Conservation (phyloP, 164 flowering plant genomes). For the Stephania yunnanensis region DNA sequence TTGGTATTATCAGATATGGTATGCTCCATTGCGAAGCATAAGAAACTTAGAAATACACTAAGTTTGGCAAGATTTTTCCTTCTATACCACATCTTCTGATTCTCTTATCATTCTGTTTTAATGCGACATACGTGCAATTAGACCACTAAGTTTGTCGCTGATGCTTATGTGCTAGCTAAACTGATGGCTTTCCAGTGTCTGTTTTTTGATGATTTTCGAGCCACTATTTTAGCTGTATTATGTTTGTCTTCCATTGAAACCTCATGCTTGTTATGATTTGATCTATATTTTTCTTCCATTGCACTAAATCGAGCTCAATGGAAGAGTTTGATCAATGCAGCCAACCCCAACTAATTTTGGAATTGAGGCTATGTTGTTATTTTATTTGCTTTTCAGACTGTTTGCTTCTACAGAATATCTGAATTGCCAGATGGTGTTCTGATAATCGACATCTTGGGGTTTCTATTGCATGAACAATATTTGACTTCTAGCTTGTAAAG, state of each 20-base stretch:
- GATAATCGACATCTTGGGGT: not conserved
- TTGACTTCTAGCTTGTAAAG: not conserved
- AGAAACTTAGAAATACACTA: not conserved
- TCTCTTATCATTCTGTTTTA: not conserved
- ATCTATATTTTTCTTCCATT: not conserved
- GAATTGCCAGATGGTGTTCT: not conserved
- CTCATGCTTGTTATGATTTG: not conserved
- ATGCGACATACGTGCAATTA: not conserved
- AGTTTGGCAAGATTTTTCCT: not conserved
- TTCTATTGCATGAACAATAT: not conserved
- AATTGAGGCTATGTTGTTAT: not conserved
- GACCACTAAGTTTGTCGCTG: not conserved
- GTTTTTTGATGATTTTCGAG: too few relatives aligned
- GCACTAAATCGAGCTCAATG: too few relatives aligned
- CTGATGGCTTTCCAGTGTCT: not conserved
- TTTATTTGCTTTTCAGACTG: not conserved
- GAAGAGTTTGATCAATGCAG: too few relatives aligned
- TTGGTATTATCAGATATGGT: conserved; percentile 18
- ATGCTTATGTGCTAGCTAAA: not conserved
- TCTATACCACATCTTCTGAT: not conserved
- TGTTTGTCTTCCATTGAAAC: not conserved
- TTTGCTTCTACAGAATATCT: not conserved
- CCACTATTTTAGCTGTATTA: not conserved
- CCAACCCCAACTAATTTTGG: too few relatives aligned
- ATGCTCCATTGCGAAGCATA: not conserved